Evolutionary conservation across 345 rosid species (phyloP), one percentile per base, ranked within the genome.

Genomic region (Gossypium mustelinum): DNA sequence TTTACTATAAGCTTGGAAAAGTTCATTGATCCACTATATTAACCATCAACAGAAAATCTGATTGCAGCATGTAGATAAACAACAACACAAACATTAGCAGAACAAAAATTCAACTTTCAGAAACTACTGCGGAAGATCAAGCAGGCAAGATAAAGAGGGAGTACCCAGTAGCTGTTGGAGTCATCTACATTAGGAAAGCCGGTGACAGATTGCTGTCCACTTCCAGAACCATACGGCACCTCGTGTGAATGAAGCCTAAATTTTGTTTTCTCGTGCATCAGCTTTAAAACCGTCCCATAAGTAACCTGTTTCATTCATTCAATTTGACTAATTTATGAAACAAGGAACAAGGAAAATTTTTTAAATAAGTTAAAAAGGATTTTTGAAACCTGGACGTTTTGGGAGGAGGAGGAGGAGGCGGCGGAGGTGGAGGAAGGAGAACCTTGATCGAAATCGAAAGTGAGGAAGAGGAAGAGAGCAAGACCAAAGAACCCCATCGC

Each of bases 121-220:
- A 45, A 45, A 11, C 34, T 45, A 66, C 27, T 10, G 18, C 25
- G n/a, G 20, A 22, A 58, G 27, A 54, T 22, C 34, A 25, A 70
- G 20, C 11, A 43, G 47, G 20, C 1, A 8, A 64, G 8, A 73
- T 39, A 68, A 16, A 52, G 60, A 74, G 62, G 79, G 69, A 62
- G 66, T 88, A 96, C 99, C 98, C 99, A 96, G 79, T 93, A 95
- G 80, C 99, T 93, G 72, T 95, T 95, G 72, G 99, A 80, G 79
- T 95, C 99, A 79, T 89, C 93, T 12, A 89, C 95, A 9, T 78
- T 85, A 7, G 97, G 91, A 78, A 88, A 93, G 58, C 94, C 90
- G 16, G 99, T 96, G 41, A 96, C 99, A 3, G 99, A 96, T 79
- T 96, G 99, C 83, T 96, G 99, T 56, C 99, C 99, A 77, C 98